A percentile compares a stretch with the other conserved stretches of the same genome.
Conservation (phyloP, 768 basidiomycete species). For the Termitomyces sp. region DNA sequence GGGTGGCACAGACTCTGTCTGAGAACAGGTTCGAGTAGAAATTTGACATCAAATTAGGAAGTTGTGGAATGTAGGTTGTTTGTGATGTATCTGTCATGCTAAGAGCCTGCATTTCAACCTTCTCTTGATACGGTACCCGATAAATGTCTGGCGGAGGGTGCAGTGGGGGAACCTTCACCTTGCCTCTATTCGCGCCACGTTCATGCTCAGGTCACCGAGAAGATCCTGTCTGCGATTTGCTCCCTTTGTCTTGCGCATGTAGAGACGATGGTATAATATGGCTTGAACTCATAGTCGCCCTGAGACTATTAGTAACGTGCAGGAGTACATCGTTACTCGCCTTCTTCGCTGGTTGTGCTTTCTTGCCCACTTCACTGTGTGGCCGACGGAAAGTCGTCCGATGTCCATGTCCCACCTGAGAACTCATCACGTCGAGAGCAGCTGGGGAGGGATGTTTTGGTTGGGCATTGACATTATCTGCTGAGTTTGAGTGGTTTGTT, state of each 20-base stretch:
- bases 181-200: neutral
- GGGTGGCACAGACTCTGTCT: neutral
- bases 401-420: neutral
- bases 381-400: neutral
- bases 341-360: neutral
- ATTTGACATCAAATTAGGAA: neutral
- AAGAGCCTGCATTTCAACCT: neutral
- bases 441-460: neutral
- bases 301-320: neutral
- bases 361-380: neutral
- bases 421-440: neutral
- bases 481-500: neutral
- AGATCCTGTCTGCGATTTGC: neutral
- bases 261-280: neutral
- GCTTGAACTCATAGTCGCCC: neutral
- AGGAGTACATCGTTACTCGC: neutral
- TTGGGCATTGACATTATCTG: neutral
- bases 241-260: neutral
- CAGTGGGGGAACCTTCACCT: neutral
- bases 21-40: neutral
- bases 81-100: neutral
- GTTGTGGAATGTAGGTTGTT: neutral
- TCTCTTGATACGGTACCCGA: neutral
- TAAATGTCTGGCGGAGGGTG: neutral
- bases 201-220: neutral